Percentiles rank a stretch among this genome's conserved stretches.
These are phyloP conservation scores for Cucumis cinereus DNA, from an alignment of 306 rosid genomes.

Conservation along the genomic window DNA sequence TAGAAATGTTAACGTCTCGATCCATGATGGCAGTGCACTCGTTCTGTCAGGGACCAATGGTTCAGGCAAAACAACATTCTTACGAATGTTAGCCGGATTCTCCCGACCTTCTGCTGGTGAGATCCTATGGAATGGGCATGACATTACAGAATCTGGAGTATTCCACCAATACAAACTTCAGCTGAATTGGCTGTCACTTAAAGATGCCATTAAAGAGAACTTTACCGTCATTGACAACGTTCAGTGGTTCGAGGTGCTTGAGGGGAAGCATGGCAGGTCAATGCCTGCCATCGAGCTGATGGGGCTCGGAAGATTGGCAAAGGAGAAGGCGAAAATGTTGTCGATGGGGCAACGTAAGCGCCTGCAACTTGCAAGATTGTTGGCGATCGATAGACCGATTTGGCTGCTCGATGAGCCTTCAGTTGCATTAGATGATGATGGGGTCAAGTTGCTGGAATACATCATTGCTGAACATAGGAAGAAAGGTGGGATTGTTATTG, in stretches of 20 bases:
- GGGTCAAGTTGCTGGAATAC: slow-evolving; percentile 66
- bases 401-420: slow-evolving; percentile 95
- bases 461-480: slow-evolving; percentile 70
- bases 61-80: slow-evolving; percentile 79
- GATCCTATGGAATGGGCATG: slow-evolving; percentile 83
- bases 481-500: slow-evolving; percentile 72
- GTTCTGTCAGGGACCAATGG: slow-evolving; percentile 73
- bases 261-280: slow-evolving; percentile 62
- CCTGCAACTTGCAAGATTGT: slow-evolving; percentile 73
- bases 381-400: slow-evolving; percentile 77
- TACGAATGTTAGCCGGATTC: slow-evolving; percentile 84
- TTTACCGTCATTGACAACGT: slow-evolving; percentile 49
- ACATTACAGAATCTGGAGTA: slow-evolving; percentile 52
- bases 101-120: slow-evolving; percentile 73
- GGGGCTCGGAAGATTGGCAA: slow-evolving; percentile 75
- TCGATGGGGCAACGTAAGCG: slow-evolving; percentile 88
- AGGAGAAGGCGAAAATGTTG: slow-evolving; percentile 61
- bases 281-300: slow-evolving; percentile 62
- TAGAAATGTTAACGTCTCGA: slow-evolving; percentile 54
- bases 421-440: slow-evolving; percentile 76
- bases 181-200: slow-evolving; percentile 80
- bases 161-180: slow-evolving; percentile 86
- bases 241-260: slow-evolving; percentile 65
- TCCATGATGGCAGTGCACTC: slow-evolving; percentile 75
- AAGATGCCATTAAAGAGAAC: slow-evolving; percentile 48